Percentiles rank a stretch among this genome's conserved stretches.
Conservation (phyloP, 805 yeast species). For the Candida nanaspora region DNA sequence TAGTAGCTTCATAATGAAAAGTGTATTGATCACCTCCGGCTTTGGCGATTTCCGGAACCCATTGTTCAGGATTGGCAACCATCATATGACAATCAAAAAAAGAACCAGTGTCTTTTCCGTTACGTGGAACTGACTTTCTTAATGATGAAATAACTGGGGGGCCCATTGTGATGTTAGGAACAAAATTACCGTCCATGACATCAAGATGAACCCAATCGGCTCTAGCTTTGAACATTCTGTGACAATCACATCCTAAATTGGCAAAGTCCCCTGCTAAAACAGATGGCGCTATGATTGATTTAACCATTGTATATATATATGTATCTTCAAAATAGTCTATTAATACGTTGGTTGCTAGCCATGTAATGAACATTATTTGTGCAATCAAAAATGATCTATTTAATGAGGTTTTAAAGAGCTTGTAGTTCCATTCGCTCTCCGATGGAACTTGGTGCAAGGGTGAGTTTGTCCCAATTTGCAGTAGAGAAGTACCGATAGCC, state of each 20-base stretch:
- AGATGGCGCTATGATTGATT: conserved; percentile 88
- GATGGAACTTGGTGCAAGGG: too few species aligned
- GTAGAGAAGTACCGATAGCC: too few species aligned
- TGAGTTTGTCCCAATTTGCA: too few species aligned
- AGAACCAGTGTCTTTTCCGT: conserved; percentile 3
- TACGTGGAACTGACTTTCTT: conserved; percentile 67
- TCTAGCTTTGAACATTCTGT: conserved; percentile 65
- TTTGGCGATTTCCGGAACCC: conserved; percentile 88
- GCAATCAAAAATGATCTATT: too few species aligned
- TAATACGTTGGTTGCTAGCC: too few species aligned
- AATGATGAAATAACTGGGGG: conserved; percentile 79
- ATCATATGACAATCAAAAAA: conserved; percentile 97
- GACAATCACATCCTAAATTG: conserved; percentile 81
- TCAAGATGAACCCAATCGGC: conserved; percentile 98
- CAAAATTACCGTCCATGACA: conserved; percentile 98
- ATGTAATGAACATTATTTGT: too few species aligned
- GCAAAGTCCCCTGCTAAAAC: conserved; percentile 91
- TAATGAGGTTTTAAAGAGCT: too few species aligned
- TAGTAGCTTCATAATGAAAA: conserved; percentile 90
- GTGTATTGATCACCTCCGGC: conserved; percentile 96
- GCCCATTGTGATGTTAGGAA: conserved; percentile 93
- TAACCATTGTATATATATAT: too few species aligned
- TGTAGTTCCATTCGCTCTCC: too few species aligned
- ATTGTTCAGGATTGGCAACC: conserved; percentile 87
- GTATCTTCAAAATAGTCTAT: too few species aligned